Evolutionary conservation across 1,284 basidiomycete genomes (phyloP).

Genomic region (Amylostereum areolatum): DNA sequence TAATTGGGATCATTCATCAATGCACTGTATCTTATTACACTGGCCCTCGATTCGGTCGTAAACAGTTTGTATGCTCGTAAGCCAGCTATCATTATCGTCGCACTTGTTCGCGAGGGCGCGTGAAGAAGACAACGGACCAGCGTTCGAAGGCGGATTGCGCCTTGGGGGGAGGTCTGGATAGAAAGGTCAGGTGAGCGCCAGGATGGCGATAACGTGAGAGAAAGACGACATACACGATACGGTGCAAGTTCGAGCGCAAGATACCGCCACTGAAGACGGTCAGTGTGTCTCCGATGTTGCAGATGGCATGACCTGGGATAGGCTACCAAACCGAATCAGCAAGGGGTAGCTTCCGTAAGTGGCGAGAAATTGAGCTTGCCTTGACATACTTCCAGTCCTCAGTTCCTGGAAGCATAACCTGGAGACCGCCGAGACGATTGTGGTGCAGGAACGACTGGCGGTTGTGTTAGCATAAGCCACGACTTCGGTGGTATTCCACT

Average conservation of each 20-base stretch:
- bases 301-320: conserved; percentile 23
- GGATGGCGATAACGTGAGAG: not conserved
- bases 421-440: conserved; percentile 67
- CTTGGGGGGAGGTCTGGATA: conserved; percentile 13
- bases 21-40: no score
- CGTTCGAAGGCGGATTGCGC: conserved; percentile 24
- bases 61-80: no score
- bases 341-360: no score
- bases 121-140: conserved; percentile 33
- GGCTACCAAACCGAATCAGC: no score
- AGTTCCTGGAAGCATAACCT: conserved; percentile 58
- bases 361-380: conserved; percentile 12
- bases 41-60: no score
- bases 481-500: not conserved
- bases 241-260: conserved; percentile 31
- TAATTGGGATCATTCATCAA: no score
- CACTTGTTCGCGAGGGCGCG: conserved; percentile 25
- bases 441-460: conserved; percentile 64
- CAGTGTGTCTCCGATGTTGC: conserved; percentile 32
- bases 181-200: not conserved
- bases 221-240: conserved; percentile 23
- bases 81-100: no score
- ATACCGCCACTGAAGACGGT: conserved; percentile 36
- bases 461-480: not conserved
- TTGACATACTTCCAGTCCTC: conserved; percentile 67